These are phyloP conservation scores for Plectranthus barbatus DNA, from an alignment of 257 asterid species.

Conservation along the genomic window DNA sequence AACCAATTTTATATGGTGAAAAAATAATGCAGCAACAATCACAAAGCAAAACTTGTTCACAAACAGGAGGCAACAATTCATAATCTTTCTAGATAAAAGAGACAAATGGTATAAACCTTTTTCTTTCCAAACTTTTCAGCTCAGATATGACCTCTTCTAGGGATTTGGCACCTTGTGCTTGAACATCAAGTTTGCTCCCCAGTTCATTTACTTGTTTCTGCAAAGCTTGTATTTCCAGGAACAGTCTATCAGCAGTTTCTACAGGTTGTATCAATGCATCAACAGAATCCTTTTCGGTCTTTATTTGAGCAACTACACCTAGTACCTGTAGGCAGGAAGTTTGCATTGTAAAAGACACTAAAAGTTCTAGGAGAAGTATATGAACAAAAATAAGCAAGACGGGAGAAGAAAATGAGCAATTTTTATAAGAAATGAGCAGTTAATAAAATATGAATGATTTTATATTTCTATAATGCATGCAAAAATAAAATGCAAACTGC, in stretches of 20 bases:
- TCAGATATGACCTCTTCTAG: constrained; percentile 57
- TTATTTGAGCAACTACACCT: constrained; percentile 83
- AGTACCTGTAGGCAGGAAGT: constrained; percentile 43
- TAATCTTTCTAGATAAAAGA: constrained; percentile 6
- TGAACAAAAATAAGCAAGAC: neutral
- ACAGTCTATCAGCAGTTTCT: constrained; percentile 73
- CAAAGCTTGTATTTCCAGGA: constrained; percentile 63
- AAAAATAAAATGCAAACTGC: neutral
- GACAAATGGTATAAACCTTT: constrained; percentile 33
- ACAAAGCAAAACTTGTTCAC: neutral
- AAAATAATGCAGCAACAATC: neutral
- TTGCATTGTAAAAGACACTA: neutral
- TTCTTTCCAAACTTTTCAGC: constrained; percentile 48
- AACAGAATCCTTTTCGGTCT: constrained; percentile 72
- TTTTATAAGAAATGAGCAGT: neutral
- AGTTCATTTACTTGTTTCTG: constrained; percentile 62
- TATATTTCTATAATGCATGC: neutral
- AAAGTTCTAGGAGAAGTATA: neutral
- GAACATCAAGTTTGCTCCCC: constrained; percentile 71
- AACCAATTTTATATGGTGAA: neutral
- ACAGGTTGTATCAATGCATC: constrained; percentile 76
- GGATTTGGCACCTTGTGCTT: constrained; percentile 66
- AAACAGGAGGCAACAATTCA: constrained; percentile 1
- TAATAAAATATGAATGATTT: neutral
- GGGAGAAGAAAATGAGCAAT: neutral